These are phyloP conservation scores for Talaromyces albobiverticillius DNA, from an alignment of 2,329 filamentous ascomycete genomes.

Conservation along the genomic window DNA sequence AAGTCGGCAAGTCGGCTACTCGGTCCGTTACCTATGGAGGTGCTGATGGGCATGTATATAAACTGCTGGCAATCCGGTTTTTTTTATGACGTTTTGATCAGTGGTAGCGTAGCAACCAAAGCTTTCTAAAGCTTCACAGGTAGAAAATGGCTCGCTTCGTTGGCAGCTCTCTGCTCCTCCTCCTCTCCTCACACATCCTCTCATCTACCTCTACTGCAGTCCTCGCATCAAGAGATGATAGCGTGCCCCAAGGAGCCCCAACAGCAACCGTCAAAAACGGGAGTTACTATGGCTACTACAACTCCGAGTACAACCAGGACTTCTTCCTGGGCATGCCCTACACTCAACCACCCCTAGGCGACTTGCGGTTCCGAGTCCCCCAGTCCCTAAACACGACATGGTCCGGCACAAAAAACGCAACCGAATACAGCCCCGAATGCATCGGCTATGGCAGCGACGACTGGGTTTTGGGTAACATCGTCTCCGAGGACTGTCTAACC, in stretches of 20 bases:
- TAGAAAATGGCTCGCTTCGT: too few species aligned
- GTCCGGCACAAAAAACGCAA: constrained; percentile 62
- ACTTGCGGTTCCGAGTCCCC: constrained; percentile 67
- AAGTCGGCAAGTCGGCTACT: too few species aligned
- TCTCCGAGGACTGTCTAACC: constrained; percentile 64
- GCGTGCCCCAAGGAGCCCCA: neutral
- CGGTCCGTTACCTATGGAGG: too few species aligned
- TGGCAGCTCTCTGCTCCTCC: neutral
- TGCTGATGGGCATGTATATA: too few species aligned
- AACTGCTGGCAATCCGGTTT: too few species aligned
- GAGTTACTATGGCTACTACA: constrained; percentile 9
- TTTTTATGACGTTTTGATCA: too few species aligned
- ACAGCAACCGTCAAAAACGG: constrained; percentile 8
- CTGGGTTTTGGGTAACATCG: constrained; percentile 35
- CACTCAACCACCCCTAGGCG: constrained; percentile 65
- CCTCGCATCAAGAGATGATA: neutral
- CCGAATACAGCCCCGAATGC: constrained; percentile 59
- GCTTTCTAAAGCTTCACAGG: too few species aligned
- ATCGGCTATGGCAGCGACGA: constrained; percentile 61
- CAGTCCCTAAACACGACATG: constrained; percentile 52
- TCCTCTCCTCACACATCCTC: neutral
- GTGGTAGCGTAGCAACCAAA: too few species aligned
- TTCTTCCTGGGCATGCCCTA: constrained; percentile 74
- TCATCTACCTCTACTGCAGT: neutral
- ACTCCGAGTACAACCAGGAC: constrained; percentile 41